These are phyloP conservation scores for Parasitella parasitica DNA, from an alignment of 371 early-diverging fungal species.

Conservation along the genomic window DNA sequence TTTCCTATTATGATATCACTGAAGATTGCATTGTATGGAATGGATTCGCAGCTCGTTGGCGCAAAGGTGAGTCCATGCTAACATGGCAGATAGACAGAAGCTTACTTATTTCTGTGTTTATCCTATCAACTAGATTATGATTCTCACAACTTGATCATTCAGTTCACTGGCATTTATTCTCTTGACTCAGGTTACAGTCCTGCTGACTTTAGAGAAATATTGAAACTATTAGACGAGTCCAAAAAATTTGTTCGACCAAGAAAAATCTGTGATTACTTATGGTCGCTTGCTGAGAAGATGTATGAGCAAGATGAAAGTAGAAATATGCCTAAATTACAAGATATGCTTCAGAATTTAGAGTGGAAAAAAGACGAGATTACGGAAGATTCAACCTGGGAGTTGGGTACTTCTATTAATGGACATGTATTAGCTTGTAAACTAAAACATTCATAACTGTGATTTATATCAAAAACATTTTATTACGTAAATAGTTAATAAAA, in stretches of 20 bases:
- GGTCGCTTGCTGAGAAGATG: constrained; percentile 2
- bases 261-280: constrained; percentile 8
- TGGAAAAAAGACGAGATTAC: not conserved
- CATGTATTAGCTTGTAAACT: not conserved
- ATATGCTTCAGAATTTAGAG: not conserved
- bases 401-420: not conserved
- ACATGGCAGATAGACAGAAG: no score
- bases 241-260: not conserved
- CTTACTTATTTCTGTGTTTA: no score
- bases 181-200: constrained; percentile 11
- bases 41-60: constrained; percentile 36
- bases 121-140: constrained; percentile 1
- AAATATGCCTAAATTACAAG: not conserved
- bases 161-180: constrained; percentile 13
- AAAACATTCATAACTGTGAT: not conserved
- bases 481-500: not conserved
- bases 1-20: constrained; percentile 16
- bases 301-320: not conserved
- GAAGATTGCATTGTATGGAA: constrained; percentile 26
- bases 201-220: constrained; percentile 21
- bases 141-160: constrained; percentile 4
- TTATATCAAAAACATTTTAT: not conserved
- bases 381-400: not conserved
- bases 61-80: constrained; percentile 11
- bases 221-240: not conserved